Conservation (phyloP, 2,329 filamentous ascomycete genomes). For the Neofusicoccum umdonicola region DNA sequence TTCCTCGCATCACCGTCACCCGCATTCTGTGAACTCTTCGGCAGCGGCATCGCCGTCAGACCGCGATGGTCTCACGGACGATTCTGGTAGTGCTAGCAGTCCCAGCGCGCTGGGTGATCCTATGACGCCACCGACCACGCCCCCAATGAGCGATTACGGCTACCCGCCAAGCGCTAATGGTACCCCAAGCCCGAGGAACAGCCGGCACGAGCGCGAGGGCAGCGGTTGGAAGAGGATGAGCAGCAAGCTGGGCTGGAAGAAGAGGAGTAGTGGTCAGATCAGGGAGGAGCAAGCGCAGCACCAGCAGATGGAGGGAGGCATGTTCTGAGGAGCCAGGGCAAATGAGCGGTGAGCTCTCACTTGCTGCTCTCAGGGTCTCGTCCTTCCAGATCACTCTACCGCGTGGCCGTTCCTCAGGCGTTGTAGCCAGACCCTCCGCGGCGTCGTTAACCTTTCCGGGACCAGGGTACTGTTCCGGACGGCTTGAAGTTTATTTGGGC, state of each 20-base stretch:
- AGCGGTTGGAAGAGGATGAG: slow-evolving; percentile 40
- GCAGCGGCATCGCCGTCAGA: slow-evolving; percentile 22
- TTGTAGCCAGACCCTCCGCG: slow-evolving; percentile 7
- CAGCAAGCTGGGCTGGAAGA: slow-evolving; percentile 42
- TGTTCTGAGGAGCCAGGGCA: slow-evolving; percentile 3
- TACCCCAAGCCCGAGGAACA: slow-evolving; percentile 37
- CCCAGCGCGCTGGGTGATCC: slow-evolving; percentile 16
- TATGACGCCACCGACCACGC: slow-evolving; percentile 73
- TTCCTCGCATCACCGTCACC: slow-evolving; percentile 20
- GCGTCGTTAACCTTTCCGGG: slow-evolving; percentile 5
- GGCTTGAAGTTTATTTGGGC: slow-evolving; percentile 8
- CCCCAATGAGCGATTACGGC: slow-evolving; percentile 48
- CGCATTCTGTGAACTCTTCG: slow-evolving; percentile 20
- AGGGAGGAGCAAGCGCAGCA: slow-evolving; percentile 14
- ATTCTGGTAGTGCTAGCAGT: slow-evolving; percentile 56
- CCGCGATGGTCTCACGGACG: slow-evolving; percentile 54
- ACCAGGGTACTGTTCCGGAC: neutral
- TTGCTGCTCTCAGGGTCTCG: slow-evolving; percentile 4
- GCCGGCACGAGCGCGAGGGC: slow-evolving; percentile 34
- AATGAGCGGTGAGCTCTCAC: neutral
- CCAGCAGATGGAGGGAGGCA: slow-evolving; percentile 16
- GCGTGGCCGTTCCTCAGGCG: neutral
- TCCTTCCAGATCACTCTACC: neutral
- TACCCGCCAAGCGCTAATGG: slow-evolving; percentile 23
- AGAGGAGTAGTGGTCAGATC: slow-evolving; percentile 21